These are phyloP conservation scores for Suhomyces tanzawaensis DNA, from an alignment of 805 yeast species.

Conservation along the genomic window DNA sequence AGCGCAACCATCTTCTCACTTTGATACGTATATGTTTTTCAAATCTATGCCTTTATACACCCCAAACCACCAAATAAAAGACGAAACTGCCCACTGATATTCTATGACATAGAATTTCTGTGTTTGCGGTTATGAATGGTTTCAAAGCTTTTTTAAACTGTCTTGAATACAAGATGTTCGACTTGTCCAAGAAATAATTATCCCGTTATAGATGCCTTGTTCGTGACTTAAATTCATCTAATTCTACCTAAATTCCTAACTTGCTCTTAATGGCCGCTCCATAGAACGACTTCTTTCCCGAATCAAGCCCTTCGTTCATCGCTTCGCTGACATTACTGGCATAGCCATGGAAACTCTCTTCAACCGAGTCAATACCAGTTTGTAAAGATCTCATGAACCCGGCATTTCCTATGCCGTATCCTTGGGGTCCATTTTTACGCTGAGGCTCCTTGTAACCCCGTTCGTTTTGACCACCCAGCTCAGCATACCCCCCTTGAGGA, in stretches of 20 bases:
- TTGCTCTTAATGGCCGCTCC: constrained; percentile 52
- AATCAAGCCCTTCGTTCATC: constrained; percentile 50
- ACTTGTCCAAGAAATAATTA: no score
- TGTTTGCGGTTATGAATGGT: no score
- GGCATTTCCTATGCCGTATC: constrained; percentile 39
- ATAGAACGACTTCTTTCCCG: constrained; percentile 49
- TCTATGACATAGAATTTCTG: no score
- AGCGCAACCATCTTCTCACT: no score
- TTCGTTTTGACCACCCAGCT: constrained; percentile 12
- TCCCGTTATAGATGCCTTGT: no score
- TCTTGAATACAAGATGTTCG: no score
- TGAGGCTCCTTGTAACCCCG: constrained; percentile 48
- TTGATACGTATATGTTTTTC: no score
- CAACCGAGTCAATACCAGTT: constrained; percentile 51
- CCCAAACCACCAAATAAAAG: no score
- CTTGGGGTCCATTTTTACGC: constrained; percentile 33
- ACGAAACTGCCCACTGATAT: no score
- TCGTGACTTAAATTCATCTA: no score
- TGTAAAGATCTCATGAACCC: constrained; percentile 46
- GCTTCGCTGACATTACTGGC: constrained; percentile 54
- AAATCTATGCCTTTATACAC: no score
- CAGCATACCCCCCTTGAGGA: constrained; percentile 25
- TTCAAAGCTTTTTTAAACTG: no score
- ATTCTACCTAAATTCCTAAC: constrained; percentile 44
- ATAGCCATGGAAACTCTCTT: constrained; percentile 54